Evolutionary conservation across 2,329 filamentous ascomycete genomes (phyloP).

Genomic region (Cordyceps farinosa): DNA sequence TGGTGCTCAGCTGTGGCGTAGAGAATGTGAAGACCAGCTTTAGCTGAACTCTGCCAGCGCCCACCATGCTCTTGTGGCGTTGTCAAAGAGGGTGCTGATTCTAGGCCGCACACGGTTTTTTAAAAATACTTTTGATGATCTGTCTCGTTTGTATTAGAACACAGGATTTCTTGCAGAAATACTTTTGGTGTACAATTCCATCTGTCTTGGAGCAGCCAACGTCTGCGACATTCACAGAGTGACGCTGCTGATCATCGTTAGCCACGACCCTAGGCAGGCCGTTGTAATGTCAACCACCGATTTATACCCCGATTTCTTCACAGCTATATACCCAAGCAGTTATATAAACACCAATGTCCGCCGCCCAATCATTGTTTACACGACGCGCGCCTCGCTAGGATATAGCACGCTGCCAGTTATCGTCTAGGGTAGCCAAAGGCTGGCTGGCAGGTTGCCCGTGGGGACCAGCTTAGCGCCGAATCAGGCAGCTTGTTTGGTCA

Average conservation of each 20-base stretch:
- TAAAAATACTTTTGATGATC: too few species aligned
- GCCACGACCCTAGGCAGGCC: too few species aligned
- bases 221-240: too few species aligned
- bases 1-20: not conserved
- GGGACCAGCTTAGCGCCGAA: constrained; percentile 15
- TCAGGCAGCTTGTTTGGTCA: constrained; percentile 16
- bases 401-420: not conserved
- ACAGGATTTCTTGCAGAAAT: too few species aligned
- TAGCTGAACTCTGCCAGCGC: not conserved
- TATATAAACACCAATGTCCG: too few species aligned
- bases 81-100: not conserved
- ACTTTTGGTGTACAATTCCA: too few species aligned
- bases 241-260: too few species aligned
- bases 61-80: not conserved
- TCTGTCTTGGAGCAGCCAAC: too few species aligned
- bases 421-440: not conserved
- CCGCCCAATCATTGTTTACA: not conserved
- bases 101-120: not conserved
- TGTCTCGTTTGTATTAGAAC: too few species aligned
- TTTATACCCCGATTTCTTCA: too few species aligned
- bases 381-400: not conserved
- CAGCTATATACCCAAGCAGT: too few species aligned
- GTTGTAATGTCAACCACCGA: too few species aligned
- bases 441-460: constrained; percentile 11
- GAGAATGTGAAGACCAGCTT: not conserved